Base-by-base conservation (phyloP, 345 rosid species). In the Salix viminalis region DNA sequence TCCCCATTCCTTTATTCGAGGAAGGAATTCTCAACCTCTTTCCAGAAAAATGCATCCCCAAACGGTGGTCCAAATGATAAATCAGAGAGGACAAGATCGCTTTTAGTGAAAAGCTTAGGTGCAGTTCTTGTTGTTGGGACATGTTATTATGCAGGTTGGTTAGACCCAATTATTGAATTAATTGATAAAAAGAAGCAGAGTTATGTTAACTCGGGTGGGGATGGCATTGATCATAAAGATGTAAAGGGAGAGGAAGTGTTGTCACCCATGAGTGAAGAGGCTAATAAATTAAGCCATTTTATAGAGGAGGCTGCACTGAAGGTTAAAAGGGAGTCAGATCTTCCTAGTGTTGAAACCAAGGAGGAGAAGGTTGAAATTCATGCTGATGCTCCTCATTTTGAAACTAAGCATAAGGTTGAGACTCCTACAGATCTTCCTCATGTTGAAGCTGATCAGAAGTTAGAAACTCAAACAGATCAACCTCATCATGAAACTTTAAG, bases 131-230 rank as follows among this genome's bases (percentile, higher is more conserved):
- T 90, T 65, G 77, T 78, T 46, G 44, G 87, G 67, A 72, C 83
- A 19, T 95, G 91, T 0, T 91, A 91, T 80, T 90, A 76, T 76
- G 75, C 66, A 61, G 97, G 97, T 24, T 87, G 86, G 72, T 76
- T 91, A 74, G 98, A 92, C 75, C 72, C 84, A 28, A 84, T 83
- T 76, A 67, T 91, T 9, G 83, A 80, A 24, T 85, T 83, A 75
- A 67, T 90, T 12, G 82, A 79, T 41, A 81, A 85, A 70, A 81
- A 83, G 72, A 75, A 67, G 69, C 78, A 81, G 21, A 76, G 75
- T 58, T 34, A 84, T 77, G 60, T 46, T 60, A 79, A 80, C 82
- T 52, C 77, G 11, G 62, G 56, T 68, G 78, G 67, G 76, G 65
- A 72, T 75, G 84, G 73, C 64, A 77, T 34, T 42, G 79, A 70